phyloP scores from a whole-genome alignment of 2,329 filamentous ascomycete species.

The Fusarium nurragi region DNA sequence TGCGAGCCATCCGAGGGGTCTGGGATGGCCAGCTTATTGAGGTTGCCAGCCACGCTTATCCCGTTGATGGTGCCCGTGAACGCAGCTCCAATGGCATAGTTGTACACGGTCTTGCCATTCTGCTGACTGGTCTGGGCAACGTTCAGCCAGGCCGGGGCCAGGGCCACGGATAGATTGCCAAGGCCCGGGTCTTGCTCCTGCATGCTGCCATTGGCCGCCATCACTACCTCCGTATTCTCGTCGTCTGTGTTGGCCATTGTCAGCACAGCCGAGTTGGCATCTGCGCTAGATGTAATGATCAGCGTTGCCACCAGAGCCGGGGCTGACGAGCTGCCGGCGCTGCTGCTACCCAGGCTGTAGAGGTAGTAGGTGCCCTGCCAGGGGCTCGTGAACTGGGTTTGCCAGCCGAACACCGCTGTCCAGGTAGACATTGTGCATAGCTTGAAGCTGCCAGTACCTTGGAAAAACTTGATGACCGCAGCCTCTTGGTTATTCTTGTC shows the following conservation, averaged over 20 bases:
- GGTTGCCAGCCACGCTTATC: neutral
- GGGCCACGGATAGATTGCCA: neutral
- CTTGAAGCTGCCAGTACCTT: neutral
- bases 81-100: neutral
- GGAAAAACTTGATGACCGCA: neutral
- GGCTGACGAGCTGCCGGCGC: neutral
- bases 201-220: neutral
- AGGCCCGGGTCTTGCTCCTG: neutral
- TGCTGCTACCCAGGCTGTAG: neutral
- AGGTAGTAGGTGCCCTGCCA: slow-evolving; percentile 15
- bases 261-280: neutral
- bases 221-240: neutral
- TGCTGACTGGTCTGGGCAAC: neutral
- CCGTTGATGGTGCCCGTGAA: neutral
- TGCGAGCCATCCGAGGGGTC: neutral
- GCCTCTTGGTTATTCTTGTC: neutral
- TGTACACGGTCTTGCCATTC: neutral
- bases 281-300: neutral
- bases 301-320: neutral
- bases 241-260: neutral
- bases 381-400: slow-evolving; percentile 4
- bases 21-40: neutral
- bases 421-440: neutral
- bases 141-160: neutral
- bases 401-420: neutral